Conservation (phyloP, 2,329 filamentous ascomycete genomes). For the Neofusicoccum parvum region DNA sequence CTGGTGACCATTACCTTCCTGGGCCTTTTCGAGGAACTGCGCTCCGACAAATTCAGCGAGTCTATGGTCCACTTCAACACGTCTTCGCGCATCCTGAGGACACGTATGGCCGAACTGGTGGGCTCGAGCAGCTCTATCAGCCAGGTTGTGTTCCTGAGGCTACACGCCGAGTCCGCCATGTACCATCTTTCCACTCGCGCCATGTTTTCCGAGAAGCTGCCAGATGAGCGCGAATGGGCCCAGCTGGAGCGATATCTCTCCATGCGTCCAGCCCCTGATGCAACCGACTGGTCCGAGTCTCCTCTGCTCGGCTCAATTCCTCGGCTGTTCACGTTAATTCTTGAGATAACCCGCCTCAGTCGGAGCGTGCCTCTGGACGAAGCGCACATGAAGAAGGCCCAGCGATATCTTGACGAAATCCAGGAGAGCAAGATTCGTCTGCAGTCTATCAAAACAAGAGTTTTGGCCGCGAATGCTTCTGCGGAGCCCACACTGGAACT, state of each 20-base stretch:
- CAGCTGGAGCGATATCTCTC: background rate
- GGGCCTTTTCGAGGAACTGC: slow-evolving; percentile 6
- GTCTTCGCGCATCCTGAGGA: background rate
- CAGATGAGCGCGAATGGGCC: background rate
- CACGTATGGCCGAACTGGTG: background rate
- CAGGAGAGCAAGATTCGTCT: background rate
- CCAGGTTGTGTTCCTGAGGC: background rate
- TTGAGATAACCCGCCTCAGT: background rate
- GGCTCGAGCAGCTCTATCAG: background rate
- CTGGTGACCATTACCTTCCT: slow-evolving; percentile 4
- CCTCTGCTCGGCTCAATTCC: slow-evolving; percentile 13
- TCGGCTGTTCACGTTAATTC: background rate
- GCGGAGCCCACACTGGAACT: background rate
- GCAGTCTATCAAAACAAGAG: background rate
- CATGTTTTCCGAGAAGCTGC: background rate
- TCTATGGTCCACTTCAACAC: slow-evolving; percentile 4
- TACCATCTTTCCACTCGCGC: slow-evolving; percentile 14
- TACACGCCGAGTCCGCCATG: slow-evolving; percentile 14
- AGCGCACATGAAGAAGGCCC: background rate
- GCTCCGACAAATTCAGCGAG: slow-evolving; percentile 6
- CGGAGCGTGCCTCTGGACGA: background rate
- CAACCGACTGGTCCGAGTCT: background rate
- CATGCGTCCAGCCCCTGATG: background rate
- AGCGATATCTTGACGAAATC: background rate
- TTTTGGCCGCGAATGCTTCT: background rate